A percentile compares a stretch with the other conserved stretches of the same genome.
phyloP scores from a whole-genome alignment of 2,329 filamentous ascomycete species.

The Fusarium avenaceum region DNA sequence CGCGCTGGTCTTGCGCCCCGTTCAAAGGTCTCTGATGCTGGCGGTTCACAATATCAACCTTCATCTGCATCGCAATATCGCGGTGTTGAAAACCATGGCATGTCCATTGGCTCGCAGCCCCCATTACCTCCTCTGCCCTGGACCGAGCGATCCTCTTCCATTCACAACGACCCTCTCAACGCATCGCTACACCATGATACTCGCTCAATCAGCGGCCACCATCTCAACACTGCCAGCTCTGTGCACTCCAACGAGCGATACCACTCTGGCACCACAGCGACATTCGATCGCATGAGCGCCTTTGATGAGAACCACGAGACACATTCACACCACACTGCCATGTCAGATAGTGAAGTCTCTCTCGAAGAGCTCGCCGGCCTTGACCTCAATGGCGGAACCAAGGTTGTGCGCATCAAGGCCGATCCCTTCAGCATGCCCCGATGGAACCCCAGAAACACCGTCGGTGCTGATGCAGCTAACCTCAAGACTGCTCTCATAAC shows the following conservation, averaged over 20 bases:
- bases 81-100: slow-evolving; percentile 39
- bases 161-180: slow-evolving; percentile 29
- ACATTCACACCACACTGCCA: slow-evolving; percentile 44
- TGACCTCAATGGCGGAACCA: slow-evolving; percentile 57
- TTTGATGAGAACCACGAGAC: slow-evolving; percentile 51
- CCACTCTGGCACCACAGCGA: slow-evolving; percentile 45
- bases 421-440: slow-evolving; percentile 66
- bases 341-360: slow-evolving; percentile 47
- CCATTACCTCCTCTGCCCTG: slow-evolving; percentile 48
- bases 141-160: slow-evolving; percentile 42
- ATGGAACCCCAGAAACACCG: slow-evolving; percentile 62
- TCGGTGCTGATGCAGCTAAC: slow-evolving; percentile 58
- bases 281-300: slow-evolving; percentile 49
- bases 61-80: slow-evolving; percentile 46
- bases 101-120: slow-evolving; percentile 28
- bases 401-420: slow-evolving; percentile 63
- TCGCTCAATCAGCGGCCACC: slow-evolving; percentile 29
- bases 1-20: slow-evolving; percentile 40
- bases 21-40: slow-evolving; percentile 35
- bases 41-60: slow-evolving; percentile 43
- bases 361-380: slow-evolving; percentile 54
- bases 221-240: slow-evolving; percentile 49
- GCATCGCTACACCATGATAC: slow-evolving; percentile 25
- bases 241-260: slow-evolving; percentile 51
- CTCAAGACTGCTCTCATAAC: slow-evolving; percentile 64